Conservation (phyloP, 1,284 basidiomycete species). For the Puccinia coronata region DNA sequence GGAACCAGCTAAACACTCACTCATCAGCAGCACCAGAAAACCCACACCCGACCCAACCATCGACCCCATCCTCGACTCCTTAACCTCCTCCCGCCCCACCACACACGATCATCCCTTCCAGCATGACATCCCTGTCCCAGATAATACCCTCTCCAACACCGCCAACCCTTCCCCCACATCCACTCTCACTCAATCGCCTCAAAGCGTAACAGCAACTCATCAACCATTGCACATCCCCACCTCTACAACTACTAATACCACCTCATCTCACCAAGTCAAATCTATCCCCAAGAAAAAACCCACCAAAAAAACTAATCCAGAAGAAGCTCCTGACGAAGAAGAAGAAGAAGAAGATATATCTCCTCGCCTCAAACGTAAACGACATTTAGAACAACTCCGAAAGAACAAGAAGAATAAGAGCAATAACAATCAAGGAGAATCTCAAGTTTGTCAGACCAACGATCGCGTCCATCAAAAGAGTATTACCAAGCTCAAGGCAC, state of each 20-base stretch:
- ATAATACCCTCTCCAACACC: not conserved
- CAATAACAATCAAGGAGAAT: not conserved
- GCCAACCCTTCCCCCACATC: not conserved
- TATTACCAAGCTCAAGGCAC: not conserved
- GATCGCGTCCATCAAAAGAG: not conserved
- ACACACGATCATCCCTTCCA: not conserved
- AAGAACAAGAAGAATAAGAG: slow-evolving; percentile 17
- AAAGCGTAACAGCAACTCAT: not conserved
- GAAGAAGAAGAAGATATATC: slow-evolving; percentile 29
- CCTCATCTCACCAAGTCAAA: too few species aligned
- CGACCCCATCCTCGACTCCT: slow-evolving; percentile 13
- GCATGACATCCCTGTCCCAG: not conserved
- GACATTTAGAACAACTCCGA: slow-evolving; percentile 19
- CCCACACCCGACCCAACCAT: too few species aligned
- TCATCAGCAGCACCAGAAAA: not conserved
- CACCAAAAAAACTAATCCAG: not conserved
- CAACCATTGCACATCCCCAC: not conserved
- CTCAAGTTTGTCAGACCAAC: not conserved
- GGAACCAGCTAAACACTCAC: not conserved
- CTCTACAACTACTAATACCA: too few species aligned
- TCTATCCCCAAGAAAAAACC: not conserved
- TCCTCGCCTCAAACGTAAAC: slow-evolving; percentile 21
- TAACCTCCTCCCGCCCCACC: not conserved
- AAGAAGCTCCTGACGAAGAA: not conserved
- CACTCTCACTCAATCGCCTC: not conserved